Percentiles rank a stretch among this genome's conserved stretches.
Evolutionary conservation across 768 basidiomycete species (phyloP).

Genomic region (Termitomyces sp.): DNA sequence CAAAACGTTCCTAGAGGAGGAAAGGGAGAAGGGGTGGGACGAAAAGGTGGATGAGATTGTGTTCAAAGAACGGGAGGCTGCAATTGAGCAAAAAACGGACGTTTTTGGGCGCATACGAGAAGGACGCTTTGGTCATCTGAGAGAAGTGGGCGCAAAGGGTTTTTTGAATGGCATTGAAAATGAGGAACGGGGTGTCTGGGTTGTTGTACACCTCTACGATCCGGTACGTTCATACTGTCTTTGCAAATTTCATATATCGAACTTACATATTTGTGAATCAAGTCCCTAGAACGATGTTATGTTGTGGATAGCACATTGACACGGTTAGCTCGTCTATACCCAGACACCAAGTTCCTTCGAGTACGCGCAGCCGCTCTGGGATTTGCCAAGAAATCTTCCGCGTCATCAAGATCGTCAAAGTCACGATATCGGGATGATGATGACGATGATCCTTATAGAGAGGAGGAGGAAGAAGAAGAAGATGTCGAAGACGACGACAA

Average conservation of each 20-base stretch:
- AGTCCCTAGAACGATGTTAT: slow-evolving; percentile 80
- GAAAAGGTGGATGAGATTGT: slow-evolving; percentile 49
- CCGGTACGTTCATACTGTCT: slow-evolving; percentile 47
- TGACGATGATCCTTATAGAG: slow-evolving; percentile 25
- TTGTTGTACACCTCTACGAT: slow-evolving; percentile 85
- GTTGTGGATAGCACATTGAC: slow-evolving; percentile 65
- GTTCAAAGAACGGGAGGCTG: slow-evolving; percentile 39
- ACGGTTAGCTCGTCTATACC: slow-evolving; percentile 65
- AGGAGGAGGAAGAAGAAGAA: slow-evolving; percentile 41
- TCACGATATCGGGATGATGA: slow-evolving; percentile 28
- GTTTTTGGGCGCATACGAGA: slow-evolving; percentile 48
- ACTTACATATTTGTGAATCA: background rate
- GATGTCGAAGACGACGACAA: slow-evolving; percentile 54
- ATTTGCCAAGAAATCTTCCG: slow-evolving; percentile 45
- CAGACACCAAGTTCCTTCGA: slow-evolving; percentile 79
- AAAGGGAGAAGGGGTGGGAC: slow-evolving; percentile 49
- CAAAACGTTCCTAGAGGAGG: slow-evolving; percentile 78
- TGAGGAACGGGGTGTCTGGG: slow-evolving; percentile 70
- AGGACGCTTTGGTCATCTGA: slow-evolving; percentile 71
- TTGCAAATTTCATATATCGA: slow-evolving; percentile 1
- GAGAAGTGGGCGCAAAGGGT: slow-evolving; percentile 75
- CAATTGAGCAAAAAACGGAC: slow-evolving; percentile 33
- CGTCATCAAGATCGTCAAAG: slow-evolving; percentile 24
- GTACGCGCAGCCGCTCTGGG: slow-evolving; percentile 75
- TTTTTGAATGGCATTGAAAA: slow-evolving; percentile 75